Evolutionary conservation across 1,284 basidiomycete species (phyloP).

Genomic region (Ustilago sp.): DNA sequence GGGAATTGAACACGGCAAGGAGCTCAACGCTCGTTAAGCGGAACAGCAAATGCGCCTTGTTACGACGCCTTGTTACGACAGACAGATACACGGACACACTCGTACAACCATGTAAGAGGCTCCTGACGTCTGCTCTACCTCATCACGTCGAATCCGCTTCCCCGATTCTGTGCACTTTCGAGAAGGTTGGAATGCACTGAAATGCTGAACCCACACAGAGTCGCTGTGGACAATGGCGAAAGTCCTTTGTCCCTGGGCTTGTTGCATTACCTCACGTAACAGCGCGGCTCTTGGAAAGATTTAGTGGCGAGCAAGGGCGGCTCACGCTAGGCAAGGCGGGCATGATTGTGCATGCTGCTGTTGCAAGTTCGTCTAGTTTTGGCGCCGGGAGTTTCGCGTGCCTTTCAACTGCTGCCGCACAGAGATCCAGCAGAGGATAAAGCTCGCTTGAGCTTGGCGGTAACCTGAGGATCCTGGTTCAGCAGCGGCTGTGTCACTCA

Average conservation of each 20-base stretch:
- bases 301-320: neutral
- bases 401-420: neutral
- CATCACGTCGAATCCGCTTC: neutral
- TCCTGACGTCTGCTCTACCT: neutral
- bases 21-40: neutral
- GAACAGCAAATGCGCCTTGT: neutral
- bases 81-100: neutral
- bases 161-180: too few relatives aligned
- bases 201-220: too few relatives aligned
- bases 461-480: neutral
- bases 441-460: conserved; percentile 1
- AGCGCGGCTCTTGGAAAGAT: neutral
- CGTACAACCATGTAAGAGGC: neutral
- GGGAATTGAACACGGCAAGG: neutral
- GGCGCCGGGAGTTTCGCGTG: neutral
- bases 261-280: neutral
- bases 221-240: too few relatives aligned
- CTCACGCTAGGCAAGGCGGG: neutral
- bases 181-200: too few relatives aligned
- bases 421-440: too few relatives aligned
- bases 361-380: neutral
- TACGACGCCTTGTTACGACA: neutral
- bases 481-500: neutral
- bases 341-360: neutral
- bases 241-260: neutral